Base-by-base conservation (phyloP, 2,329 filamentous ascomycete species). In the Fusarium drepaniforme region DNA sequence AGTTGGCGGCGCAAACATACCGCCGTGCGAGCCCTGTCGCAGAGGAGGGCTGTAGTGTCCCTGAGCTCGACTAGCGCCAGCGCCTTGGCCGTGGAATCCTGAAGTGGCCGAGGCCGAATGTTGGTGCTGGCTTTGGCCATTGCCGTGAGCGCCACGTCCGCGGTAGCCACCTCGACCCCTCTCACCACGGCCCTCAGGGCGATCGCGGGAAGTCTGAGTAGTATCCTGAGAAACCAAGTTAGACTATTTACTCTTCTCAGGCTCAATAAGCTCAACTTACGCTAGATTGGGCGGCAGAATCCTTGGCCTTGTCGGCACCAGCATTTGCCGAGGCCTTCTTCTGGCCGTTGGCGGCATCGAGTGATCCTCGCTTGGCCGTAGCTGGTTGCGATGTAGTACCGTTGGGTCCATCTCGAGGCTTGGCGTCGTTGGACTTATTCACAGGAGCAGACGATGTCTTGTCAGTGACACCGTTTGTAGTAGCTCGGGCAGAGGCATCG, bases 1-100 rank as follows among this genome's bases (percentile, higher is more conserved):
- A 21, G 80, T 64, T 15, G 80, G 72, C 25, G 82, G 79, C 58
- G 81, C 74, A 67, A 80, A 84, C 70, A 80, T 78, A 59, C 81
- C 80, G 23, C 80, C 81, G 57, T 85, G 84, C 6, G 78, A 73
- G 28, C 81, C 84, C 66, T 86, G 86, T 64, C 84, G 83, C 8
- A 83, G 75, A n/a, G 86, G 83, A 11, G 87, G 85, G 79, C 85
- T 87, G 70, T 86, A 86, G 5, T 83, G 82, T 11, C 81, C 82
- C 44, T 84, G 84, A 67, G 80, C 72, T 74, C 84, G 72, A 64
- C 81, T 78, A 21, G 80, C 66, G 44, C 80, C 57, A 33, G 83
- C 80, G 23, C 83, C 84, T 62, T 84, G 84, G 38, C 81, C 74
- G 40, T 78, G 78, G 72, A 83, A 85, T 11, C 77, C 78, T 33